Percentiles rank a stretch among this genome's conserved stretches.
phyloP scores from a whole-genome alignment of 768 basidiomycete species.

The Mrakia frigida region DNA sequence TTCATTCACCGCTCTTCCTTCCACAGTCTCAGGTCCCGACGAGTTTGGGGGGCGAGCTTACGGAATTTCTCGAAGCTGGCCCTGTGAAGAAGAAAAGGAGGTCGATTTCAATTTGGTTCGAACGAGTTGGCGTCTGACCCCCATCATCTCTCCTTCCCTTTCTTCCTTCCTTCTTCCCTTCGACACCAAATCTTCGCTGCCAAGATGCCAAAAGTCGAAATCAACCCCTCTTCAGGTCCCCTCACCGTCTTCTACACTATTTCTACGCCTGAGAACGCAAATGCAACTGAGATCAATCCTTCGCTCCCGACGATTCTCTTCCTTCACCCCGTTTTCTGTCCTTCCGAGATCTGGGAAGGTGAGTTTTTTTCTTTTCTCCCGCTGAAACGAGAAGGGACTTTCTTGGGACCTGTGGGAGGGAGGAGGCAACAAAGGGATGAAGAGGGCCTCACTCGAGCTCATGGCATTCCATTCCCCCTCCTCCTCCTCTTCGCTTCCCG shows the following conservation, averaged over 20 bases:
- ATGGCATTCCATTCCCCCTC: neutral
- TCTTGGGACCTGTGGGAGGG: neutral
- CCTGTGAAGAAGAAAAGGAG: no score
- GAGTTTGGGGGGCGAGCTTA: no score
- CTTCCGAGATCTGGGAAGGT: constrained; percentile 29
- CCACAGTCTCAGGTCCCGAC: no score
- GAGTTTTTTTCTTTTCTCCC: neutral
- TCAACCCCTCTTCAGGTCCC: constrained; percentile 18
- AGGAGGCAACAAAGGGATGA: neutral
- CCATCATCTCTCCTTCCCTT: no score
- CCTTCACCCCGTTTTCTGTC: constrained; percentile 21
- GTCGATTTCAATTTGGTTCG: no score
- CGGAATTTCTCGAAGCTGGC: no score
- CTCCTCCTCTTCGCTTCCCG: neutral
- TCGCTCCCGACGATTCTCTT: constrained; percentile 11
- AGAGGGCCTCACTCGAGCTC: neutral
- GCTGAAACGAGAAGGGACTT: neutral
- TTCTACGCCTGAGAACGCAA: neutral
- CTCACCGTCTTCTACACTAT: constrained; percentile 18
- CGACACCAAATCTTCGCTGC: neutral
- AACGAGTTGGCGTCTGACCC: no score
- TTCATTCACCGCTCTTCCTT: no score
- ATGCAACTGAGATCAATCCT: constrained; percentile 1
- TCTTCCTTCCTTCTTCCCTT: neutral
- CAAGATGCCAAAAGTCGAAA: constrained; percentile 11